Conservation (phyloP, 2,329 filamentous ascomycete genomes). For the Alternaria solani region DNA sequence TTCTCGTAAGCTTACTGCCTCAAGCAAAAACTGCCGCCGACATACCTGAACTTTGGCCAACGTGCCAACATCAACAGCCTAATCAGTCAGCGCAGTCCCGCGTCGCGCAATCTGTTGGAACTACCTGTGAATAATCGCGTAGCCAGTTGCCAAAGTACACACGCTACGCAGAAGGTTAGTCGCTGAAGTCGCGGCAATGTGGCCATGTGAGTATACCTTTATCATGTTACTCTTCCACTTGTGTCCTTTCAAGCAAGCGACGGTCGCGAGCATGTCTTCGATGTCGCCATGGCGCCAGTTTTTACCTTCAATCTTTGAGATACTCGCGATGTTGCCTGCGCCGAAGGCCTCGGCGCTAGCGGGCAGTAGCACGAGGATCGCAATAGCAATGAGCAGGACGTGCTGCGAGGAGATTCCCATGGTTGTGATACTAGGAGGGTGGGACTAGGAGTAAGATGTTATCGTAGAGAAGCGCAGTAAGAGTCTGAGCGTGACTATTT, state of each 20-base stretch:
- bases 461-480: conserved; percentile 8
- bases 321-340: conserved; percentile 56
- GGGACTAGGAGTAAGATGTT: not conserved
- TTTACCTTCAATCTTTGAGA: conserved; percentile 54
- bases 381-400: conserved; percentile 47
- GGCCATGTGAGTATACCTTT: conserved; percentile 39
- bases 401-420: conserved; percentile 48
- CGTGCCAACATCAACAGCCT: conserved; percentile 64
- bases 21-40: not conserved
- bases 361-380: conserved; percentile 49
- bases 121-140: conserved; percentile 63
- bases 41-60: conserved; percentile 59
- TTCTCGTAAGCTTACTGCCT: conserved; percentile 27
- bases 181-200: not conserved
- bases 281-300: conserved; percentile 64
- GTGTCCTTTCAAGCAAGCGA: conserved; percentile 55
- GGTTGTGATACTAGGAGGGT: conserved; percentile 7
- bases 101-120: conserved; percentile 38
- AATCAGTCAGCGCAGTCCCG: conserved; percentile 48
- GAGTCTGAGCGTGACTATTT: conserved; percentile 8
- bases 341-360: conserved; percentile 54
- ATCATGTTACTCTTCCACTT: conserved; percentile 58
- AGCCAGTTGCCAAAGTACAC: conserved; percentile 58
- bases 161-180: conserved; percentile 39
- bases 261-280: conserved; percentile 60